Evolutionary conservation across 306 rosid species (phyloP), one percentile per base, ranked within the genome.

Genomic region (Rosa persica): DNA sequence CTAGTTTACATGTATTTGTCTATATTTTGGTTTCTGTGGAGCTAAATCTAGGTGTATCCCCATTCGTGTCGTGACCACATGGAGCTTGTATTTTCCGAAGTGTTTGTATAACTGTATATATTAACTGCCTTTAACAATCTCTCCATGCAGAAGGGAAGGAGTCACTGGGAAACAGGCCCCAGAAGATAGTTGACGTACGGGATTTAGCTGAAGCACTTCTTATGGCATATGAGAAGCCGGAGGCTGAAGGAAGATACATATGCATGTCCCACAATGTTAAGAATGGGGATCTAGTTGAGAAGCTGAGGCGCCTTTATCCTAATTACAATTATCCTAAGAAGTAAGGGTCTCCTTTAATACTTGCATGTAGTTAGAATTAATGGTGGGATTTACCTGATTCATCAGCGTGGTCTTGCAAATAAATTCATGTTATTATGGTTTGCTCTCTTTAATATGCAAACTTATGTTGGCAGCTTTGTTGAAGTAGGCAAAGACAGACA

Each of bases 171-270:
- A 84, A 90, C 81, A 86, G 64, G 82, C 55, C 0, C 30, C 81
- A 80, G 1, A 30, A 22, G 76, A 70, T 92, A 34, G 92, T 89
- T 40, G 97, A 88, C 13, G 92, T 88, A 13, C 91, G 91, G 1
- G 95, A 91, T 67, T 58, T 90, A 72, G 97, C 85, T 34, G 85
- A 86, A 82, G 97, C 90, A 58, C 48, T 92, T 51, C 52, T 92
- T 52, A 52, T 90, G 83, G 87, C 75, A 4, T 90, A 89, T 49
- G 97, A 90, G 89, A 92, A 89, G 87, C 83, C 23, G 0, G 89
- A 84, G 83, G 92, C 90, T 48, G 87, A 92, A 73, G 95, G 93
- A 79, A 86, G 98, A 83, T 89, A 88, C 85, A 67, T 89, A 61
- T 90, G 97, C 69, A 25, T 72, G 16, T 76, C 93, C 38, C 86